phyloP scores from a whole-genome alignment of 2,329 filamentous ascomycete genomes.

The Rhynchosporium secalis region DNA sequence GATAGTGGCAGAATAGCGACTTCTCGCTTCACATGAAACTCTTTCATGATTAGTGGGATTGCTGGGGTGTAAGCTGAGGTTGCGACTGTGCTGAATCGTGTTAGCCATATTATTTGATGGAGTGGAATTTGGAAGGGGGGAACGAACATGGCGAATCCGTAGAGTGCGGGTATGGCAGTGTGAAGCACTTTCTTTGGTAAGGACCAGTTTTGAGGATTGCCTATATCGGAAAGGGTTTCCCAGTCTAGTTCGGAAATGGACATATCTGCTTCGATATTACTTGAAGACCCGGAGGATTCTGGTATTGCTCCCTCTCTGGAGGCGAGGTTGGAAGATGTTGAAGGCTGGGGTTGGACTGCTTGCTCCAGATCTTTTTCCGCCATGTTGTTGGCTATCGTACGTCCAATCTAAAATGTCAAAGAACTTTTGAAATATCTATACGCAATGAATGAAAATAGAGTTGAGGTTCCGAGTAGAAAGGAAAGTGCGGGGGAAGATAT shows the following conservation, averaged over 20 bases:
- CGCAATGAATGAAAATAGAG: background rate
- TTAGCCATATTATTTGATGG: too few relatives aligned
- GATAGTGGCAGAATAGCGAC: slow-evolving; percentile 59
- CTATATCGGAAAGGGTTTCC: slow-evolving; percentile 31
- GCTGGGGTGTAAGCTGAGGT: slow-evolving; percentile 51
- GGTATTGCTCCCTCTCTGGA: slow-evolving; percentile 4
- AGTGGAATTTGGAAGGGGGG: too few relatives aligned
- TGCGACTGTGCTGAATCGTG: slow-evolving; percentile 30
- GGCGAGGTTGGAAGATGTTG: background rate
- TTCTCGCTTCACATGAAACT: slow-evolving; percentile 56
- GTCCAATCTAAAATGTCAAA: background rate
- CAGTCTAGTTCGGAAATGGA: slow-evolving; percentile 21
- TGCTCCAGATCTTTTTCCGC: background rate
- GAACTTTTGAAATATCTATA: background rate
- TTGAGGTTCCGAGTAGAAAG: background rate
- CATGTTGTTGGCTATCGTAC: background rate
- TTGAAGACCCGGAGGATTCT: background rate
- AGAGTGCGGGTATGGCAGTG: slow-evolving; percentile 32
- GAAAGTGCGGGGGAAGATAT: background rate
- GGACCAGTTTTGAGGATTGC: slow-evolving; percentile 34
- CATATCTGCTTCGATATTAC: slow-evolving; percentile 12
- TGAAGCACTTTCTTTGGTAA: slow-evolving; percentile 31
- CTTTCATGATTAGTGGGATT: slow-evolving; percentile 49
- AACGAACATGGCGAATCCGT: slow-evolving; percentile 33
- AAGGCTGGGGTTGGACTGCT: background rate